These are phyloP conservation scores for Coemansia sp. DNA, from an alignment of 192 early-diverging fungal genomes.

Conservation along the genomic window DNA sequence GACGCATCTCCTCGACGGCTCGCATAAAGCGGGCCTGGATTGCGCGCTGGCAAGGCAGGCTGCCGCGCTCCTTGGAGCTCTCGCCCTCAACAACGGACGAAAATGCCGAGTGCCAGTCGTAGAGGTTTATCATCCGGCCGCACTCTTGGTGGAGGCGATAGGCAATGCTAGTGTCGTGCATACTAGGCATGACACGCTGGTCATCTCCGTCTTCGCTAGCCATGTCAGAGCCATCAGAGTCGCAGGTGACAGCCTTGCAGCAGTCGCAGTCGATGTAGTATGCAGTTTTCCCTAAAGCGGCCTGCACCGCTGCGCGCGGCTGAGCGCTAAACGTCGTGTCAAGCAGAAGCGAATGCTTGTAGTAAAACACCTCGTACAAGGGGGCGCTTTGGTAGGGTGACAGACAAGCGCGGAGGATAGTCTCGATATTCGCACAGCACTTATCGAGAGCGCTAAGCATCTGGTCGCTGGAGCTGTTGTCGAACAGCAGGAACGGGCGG, in stretches of 20 bases:
- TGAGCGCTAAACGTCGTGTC: slow-evolving; percentile 81
- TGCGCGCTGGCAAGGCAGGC: slow-evolving; percentile 48
- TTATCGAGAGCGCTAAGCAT: slow-evolving; percentile 32
- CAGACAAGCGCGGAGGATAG: slow-evolving; percentile 37
- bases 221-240: slow-evolving; percentile 15
- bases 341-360: slow-evolving; percentile 64
- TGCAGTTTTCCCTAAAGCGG: slow-evolving; percentile 71
- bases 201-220: slow-evolving; percentile 35
- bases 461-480: slow-evolving; percentile 40
- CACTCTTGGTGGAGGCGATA: slow-evolving; percentile 92
- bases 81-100: slow-evolving; percentile 71
- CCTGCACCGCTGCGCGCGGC: slow-evolving; percentile 80
- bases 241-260: slow-evolving; percentile 48
- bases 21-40: slow-evolving; percentile 83
- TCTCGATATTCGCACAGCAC: slow-evolving; percentile 31
- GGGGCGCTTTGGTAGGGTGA: slow-evolving; percentile 62
- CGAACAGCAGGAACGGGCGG: slow-evolving; percentile 45
- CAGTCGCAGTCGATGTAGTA: slow-evolving; percentile 84
- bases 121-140: slow-evolving; percentile 90
- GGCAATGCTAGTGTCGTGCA: slow-evolving; percentile 83
- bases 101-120: slow-evolving; percentile 90
- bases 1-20: slow-evolving; percentile 81
- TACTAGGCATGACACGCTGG: slow-evolving; percentile 57
- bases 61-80: not conserved
- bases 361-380: slow-evolving; percentile 81